These are phyloP conservation scores for Ophiocordyceps unilateralis DNA, from an alignment of 2,329 filamentous ascomycete genomes.

Conservation along the genomic window DNA sequence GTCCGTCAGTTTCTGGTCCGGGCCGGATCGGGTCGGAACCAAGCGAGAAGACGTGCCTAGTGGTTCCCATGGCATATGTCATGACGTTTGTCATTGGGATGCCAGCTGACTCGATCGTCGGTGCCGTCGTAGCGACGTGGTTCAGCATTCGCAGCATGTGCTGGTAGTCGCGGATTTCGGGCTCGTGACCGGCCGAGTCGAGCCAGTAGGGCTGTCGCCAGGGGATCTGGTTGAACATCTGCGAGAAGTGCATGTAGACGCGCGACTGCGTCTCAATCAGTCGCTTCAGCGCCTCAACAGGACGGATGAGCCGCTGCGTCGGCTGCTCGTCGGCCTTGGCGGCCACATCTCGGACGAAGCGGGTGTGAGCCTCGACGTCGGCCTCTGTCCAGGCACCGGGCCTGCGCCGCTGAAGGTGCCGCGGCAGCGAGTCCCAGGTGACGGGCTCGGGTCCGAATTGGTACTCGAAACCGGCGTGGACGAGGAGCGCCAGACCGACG, in stretches of 20 bases:
- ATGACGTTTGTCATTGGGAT: conserved; percentile 35
- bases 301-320: conserved; percentile 34
- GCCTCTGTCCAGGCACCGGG: conserved; percentile 44
- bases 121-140: conserved; percentile 33
- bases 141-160: conserved; percentile 53
- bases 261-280: conserved; percentile 47
- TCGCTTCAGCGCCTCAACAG: conserved; percentile 44
- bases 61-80: conserved; percentile 39
- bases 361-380: conserved; percentile 42
- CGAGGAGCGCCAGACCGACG: background rate
- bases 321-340: conserved; percentile 33
- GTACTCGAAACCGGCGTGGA: background rate
- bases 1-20: too few species aligned
- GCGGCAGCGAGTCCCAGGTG: background rate
- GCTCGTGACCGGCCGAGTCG: conserved; percentile 41
- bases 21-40: too few species aligned
- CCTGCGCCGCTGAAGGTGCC: conserved; percentile 13
- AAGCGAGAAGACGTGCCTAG: conserved; percentile 23
- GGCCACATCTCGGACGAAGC: conserved; percentile 43
- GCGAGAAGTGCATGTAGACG: conserved; percentile 47
- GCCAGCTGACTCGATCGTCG: conserved; percentile 10
- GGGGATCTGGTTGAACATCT: conserved; percentile 55
- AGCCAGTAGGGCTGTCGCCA: conserved; percentile 37
- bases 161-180: conserved; percentile 45
- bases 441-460: background rate